Conservation (phyloP, 768 basidiomycete species). For the Lentinula boryana region DNA sequence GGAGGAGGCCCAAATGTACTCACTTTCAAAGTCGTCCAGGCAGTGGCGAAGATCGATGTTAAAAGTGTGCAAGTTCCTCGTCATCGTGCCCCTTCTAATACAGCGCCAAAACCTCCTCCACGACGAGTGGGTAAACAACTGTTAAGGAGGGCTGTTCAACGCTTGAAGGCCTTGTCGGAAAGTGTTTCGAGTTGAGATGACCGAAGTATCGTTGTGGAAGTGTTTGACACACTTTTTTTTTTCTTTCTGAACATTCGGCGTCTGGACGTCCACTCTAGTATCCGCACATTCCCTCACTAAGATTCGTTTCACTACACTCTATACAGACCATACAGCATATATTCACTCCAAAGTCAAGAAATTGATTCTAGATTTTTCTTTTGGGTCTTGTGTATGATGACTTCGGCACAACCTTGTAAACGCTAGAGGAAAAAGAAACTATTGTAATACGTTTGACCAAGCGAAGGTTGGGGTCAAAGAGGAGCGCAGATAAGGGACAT, state of each 20-base stretch:
- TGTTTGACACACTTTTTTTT: slow-evolving; percentile 3
- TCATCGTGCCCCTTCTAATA: slow-evolving; percentile 5
- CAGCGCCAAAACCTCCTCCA: slow-evolving; percentile 16
- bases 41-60: background rate
- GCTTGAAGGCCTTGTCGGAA: slow-evolving; percentile 27
- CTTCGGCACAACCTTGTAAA: too few species aligned
- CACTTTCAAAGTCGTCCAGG: background rate
- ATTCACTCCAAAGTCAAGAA: background rate
- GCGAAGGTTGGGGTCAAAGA: background rate
- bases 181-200: slow-evolving; percentile 16
- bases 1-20: background rate
- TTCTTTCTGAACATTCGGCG: background rate
- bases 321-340: background rate
- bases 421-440: too few species aligned
- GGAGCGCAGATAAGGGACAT: background rate
- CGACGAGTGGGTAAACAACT: slow-evolving; percentile 20
- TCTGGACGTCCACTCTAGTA: background rate
- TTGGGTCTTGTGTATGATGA: too few species aligned
- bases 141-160: slow-evolving; percentile 32
- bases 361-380: too few species aligned
- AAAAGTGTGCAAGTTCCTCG: background rate
- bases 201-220: background rate
- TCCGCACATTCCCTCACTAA: background rate
- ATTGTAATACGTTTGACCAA: too few species aligned
- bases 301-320: background rate